Base-by-base conservation (phyloP, 2,329 filamentous ascomycete species). In the Epichloe glyceriae region DNA sequence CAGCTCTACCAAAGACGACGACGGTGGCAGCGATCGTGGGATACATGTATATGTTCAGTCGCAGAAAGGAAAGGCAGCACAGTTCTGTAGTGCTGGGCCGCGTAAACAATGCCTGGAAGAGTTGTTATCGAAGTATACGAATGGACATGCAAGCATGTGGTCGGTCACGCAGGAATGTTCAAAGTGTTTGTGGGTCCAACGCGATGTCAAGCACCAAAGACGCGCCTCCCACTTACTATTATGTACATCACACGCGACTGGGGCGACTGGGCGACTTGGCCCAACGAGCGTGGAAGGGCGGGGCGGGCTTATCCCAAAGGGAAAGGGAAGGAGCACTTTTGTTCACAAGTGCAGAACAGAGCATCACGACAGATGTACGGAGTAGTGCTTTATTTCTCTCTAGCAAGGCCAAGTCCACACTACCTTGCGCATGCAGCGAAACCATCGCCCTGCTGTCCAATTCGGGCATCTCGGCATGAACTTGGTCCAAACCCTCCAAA, bases 121-220 rank as follows among this genome's bases (percentile, higher is more conserved):
- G 6, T 44, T 46, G 44, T 19, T 12, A n/a, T 37, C 30, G 15
- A 37, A 37, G n/a, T 46, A 34, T 46, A 22, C n/a, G 41, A 44
- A 44, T 26, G 22, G 41, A 26, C 41, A 33, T 44, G 20, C 12
- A 44, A 8, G 6, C 22, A 3, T 10, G 5, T 11, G 20, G 10
- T 3, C 15, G 35, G 39, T 41, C 39, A 19, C 17, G n/a, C n/a
- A 20, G 22, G 30, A 46, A 46, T 46, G 30, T 35, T 0, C n/a
- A 33, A 49, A 33, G 35, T 53, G 49, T 62, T 62, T 62, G 60
- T 56, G 46, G 11, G 26, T n/a, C 12, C 12, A 57, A 62, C 59
- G 59, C 60, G 61, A 54, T 55, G 55, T 53, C 40, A 26, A 44
- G 50, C 49, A 50, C 48, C 45, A 49, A 52, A 55, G 55, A 62